Conservation (phyloP, 257 asterid species). For the Thymus mandschuricus region DNA sequence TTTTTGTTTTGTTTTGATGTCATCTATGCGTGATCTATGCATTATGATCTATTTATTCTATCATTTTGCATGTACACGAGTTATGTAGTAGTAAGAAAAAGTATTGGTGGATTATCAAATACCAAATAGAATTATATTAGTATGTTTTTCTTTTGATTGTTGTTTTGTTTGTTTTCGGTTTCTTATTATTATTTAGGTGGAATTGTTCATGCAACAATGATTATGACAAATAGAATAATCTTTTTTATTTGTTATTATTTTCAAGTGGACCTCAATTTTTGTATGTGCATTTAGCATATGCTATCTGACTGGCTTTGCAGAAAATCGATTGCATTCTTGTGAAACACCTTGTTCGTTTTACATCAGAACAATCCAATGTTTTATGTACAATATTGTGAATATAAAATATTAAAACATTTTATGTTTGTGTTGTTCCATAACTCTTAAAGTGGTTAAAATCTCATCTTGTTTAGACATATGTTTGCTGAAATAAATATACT, state of each 20-base stretch:
- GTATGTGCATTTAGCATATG: too few relatives aligned
- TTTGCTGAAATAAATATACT: neutral
- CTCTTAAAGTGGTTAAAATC: neutral
- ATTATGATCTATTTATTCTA: neutral
- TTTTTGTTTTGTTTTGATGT: slow-evolving; percentile 9
- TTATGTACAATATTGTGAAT: neutral
- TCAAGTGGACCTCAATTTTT: too few relatives aligned
- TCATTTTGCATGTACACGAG: neutral
- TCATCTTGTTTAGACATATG: slow-evolving; percentile 1
- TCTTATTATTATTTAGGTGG: too few relatives aligned
- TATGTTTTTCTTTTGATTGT: neutral
- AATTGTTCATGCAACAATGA: too few relatives aligned
- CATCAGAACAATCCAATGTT: neutral
- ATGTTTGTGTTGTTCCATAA: neutral
- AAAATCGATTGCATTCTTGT: too few relatives aligned
- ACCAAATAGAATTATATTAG: neutral
- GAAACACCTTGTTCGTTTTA: too few relatives aligned
- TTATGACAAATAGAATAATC: too few relatives aligned
- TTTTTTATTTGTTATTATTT: too few relatives aligned
- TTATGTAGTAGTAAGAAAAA: neutral
- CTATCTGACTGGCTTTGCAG: too few relatives aligned
- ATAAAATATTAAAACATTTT: slow-evolving; percentile 3
- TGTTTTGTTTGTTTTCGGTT: neutral
- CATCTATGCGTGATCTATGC: slow-evolving; percentile 25
- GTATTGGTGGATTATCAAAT: neutral